Percentiles rank a stretch among this genome's conserved stretches.
These are phyloP conservation scores for Nemania sp. DNA, from an alignment of 2,329 filamentous ascomycete species.

Conservation along the genomic window DNA sequence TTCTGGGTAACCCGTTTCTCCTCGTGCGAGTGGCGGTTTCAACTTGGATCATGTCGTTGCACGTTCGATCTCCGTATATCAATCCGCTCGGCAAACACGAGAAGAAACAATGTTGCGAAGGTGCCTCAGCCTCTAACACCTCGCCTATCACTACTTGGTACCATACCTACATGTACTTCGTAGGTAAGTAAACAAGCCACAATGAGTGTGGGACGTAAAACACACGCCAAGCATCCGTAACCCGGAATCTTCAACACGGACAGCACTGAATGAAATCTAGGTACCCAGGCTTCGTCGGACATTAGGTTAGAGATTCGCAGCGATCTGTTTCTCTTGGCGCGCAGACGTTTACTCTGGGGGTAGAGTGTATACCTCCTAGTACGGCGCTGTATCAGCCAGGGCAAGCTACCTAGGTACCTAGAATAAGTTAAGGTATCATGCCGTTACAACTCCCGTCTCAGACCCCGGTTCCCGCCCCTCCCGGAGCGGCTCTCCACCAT, in stretches of 20 bases:
- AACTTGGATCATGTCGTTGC: conserved; percentile 1
- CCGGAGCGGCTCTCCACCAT: conserved; percentile 22
- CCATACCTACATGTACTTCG: no score
- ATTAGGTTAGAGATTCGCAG: conserved; percentile 1
- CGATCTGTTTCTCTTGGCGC: conserved; percentile 10
- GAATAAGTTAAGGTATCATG: no score
- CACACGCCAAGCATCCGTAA: conserved; percentile 26
- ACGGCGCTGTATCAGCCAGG: no score
- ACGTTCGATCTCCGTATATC: background rate
- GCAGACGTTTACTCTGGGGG: background rate
- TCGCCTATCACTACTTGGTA: no score
- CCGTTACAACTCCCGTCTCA: conserved; percentile 40
- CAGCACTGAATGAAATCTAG: conserved; percentile 6
- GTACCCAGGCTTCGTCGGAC: background rate
- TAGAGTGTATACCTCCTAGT: background rate
- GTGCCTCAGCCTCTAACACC: no score
- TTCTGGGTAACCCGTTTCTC: background rate
- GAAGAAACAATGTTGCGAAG: no score
- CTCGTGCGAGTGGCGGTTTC: conserved; percentile 20
- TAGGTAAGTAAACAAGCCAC: no score
- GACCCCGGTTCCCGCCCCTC: conserved; percentile 34
- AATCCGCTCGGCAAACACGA: no score
- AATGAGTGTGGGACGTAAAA: background rate
- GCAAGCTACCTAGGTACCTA: no score
- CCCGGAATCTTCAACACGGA: conserved; percentile 19